Conservation (phyloP, 2,329 filamentous ascomycete genomes). For the Dactylellina drechsleri region DNA sequence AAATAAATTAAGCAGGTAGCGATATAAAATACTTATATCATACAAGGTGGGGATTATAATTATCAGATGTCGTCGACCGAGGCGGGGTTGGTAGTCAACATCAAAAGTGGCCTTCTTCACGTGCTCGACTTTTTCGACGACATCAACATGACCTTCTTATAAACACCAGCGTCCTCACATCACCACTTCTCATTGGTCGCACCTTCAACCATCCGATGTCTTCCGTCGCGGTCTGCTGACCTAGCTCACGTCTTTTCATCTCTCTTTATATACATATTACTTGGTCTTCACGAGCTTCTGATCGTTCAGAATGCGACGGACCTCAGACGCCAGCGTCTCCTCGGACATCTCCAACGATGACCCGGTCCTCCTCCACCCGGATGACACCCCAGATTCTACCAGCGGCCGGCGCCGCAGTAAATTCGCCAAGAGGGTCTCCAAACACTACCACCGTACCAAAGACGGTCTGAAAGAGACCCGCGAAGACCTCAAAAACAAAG, state of each 20-base stretch:
- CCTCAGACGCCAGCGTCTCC: slow-evolving; percentile 37
- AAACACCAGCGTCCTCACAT: slow-evolving; percentile 17
- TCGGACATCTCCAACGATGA: slow-evolving; percentile 37
- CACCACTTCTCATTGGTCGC: slow-evolving; percentile 24
- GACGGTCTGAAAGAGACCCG: slow-evolving; percentile 50
- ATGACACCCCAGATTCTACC: slow-evolving; percentile 30
- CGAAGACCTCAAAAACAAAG: slow-evolving; percentile 42
- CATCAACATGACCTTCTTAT: not conserved
- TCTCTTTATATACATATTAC: not conserved
- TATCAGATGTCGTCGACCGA: no score
- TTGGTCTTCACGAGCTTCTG: slow-evolving; percentile 35
- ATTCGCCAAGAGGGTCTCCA: slow-evolving; percentile 29
- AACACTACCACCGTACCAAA: slow-evolving; percentile 43
- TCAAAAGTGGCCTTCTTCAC: slow-evolving; percentile 19
- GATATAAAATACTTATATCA: no score
- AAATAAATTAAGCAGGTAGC: no score
- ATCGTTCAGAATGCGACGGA: slow-evolving; percentile 34
- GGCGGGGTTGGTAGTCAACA: no score
- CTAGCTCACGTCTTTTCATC: not conserved
- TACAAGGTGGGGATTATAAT: no score
- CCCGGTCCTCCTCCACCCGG: slow-evolving; percentile 45
- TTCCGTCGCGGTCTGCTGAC: slow-evolving; percentile 25
- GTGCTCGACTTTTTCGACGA: not conserved
- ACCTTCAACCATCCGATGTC: slow-evolving; percentile 29
- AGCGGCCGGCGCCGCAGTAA: slow-evolving; percentile 38